Conservation (phyloP, 1,284 basidiomycete species). For the Cutaneotrichosporon arboriforme region DNA sequence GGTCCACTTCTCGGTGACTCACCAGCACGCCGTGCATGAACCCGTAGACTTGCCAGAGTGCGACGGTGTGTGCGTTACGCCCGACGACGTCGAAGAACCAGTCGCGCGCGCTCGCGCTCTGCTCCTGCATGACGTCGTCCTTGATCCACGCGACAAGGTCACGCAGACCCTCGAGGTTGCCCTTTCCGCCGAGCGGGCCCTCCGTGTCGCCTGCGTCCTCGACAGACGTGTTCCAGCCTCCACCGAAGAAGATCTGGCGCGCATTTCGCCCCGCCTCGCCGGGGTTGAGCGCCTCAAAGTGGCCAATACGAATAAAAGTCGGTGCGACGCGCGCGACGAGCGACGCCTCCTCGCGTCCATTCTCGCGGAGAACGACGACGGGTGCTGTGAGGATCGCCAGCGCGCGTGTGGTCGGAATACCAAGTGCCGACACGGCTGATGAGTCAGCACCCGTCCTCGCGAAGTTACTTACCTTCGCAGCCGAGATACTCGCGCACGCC, state of each 20-base stretch:
- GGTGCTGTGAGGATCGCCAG: slow-evolving; percentile 76
- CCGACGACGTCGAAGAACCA: slow-evolving; percentile 71
- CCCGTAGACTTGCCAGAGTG: slow-evolving; percentile 84
- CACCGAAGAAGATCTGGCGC: slow-evolving; percentile 56
- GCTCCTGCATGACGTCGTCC: slow-evolving; percentile 50
- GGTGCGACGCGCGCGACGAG: slow-evolving; percentile 79
- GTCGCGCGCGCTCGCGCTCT: slow-evolving; percentile 60
- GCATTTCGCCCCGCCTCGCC: slow-evolving; percentile 49
- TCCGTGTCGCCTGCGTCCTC: slow-evolving; percentile 15
- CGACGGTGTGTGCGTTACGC: slow-evolving; percentile 84
- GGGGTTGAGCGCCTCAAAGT: slow-evolving; percentile 78
- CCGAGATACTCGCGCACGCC: slow-evolving; percentile 87
- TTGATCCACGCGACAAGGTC: slow-evolving; percentile 69
- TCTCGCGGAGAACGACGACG: slow-evolving; percentile 66
- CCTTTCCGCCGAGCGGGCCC: slow-evolving; percentile 49
- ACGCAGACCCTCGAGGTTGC: slow-evolving; percentile 66
- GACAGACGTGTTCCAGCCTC: slow-evolving; percentile 53
- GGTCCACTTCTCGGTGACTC: not conserved
- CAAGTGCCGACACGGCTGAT: slow-evolving; percentile 78
- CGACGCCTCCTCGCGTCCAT: slow-evolving; percentile 65
- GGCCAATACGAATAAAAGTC: slow-evolving; percentile 87
- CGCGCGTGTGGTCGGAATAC: slow-evolving; percentile 83
- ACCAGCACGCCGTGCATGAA: slow-evolving; percentile 77
- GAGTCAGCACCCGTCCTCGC: not conserved
- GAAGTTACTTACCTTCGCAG: slow-evolving; percentile 65